phyloP scores from a whole-genome alignment of 1,284 basidiomycete species.

The Marasmius fiardii region DNA sequence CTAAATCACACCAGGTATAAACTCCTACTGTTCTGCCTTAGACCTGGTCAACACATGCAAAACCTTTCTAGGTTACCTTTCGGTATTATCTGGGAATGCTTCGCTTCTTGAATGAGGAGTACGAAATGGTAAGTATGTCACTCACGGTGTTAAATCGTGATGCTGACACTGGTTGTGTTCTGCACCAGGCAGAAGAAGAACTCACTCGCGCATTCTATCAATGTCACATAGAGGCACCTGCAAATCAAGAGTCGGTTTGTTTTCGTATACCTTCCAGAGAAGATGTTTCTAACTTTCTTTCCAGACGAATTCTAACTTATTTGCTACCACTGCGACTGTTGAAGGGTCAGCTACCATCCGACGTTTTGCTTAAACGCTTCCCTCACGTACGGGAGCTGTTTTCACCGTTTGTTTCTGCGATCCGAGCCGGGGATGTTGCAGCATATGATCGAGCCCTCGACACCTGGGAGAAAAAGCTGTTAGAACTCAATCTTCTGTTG shows the following conservation, averaged over 20 bases:
- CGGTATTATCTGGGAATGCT: conserved; percentile 94
- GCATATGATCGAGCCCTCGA: conserved; percentile 81
- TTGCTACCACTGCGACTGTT: conserved; percentile 87
- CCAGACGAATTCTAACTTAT: conserved; percentile 84
- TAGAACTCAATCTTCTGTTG: conserved; percentile 83
- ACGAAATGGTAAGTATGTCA: conserved; percentile 55
- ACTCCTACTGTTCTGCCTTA: conserved; percentile 11
- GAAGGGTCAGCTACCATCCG: conserved; percentile 79
- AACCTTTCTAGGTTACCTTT: conserved; percentile 69
- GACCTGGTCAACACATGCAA: conserved; percentile 13
- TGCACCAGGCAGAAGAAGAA: conserved; percentile 75
- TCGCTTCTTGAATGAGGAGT: conserved; percentile 91
- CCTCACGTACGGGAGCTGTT: conserved; percentile 76
- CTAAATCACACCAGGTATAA: conserved; percentile 82
- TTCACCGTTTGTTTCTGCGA: conserved; percentile 76
- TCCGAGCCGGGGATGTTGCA: conserved; percentile 73
- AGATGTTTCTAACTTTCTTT: conserved; percentile 1
- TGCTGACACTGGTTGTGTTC: conserved; percentile 5
- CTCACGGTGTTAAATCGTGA: neutral
- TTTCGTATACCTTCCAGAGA: neutral
- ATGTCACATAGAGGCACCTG: conserved; percentile 64
- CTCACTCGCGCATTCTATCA: conserved; percentile 80
- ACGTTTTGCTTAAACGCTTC: conserved; percentile 64
- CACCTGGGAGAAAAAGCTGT: conserved; percentile 61
- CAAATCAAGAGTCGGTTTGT: conserved; percentile 76